Percentiles rank a stretch among this genome's conserved stretches.
Conservation (phyloP, 73 alveolate genomes). For the Effrenium voratum region DNA sequence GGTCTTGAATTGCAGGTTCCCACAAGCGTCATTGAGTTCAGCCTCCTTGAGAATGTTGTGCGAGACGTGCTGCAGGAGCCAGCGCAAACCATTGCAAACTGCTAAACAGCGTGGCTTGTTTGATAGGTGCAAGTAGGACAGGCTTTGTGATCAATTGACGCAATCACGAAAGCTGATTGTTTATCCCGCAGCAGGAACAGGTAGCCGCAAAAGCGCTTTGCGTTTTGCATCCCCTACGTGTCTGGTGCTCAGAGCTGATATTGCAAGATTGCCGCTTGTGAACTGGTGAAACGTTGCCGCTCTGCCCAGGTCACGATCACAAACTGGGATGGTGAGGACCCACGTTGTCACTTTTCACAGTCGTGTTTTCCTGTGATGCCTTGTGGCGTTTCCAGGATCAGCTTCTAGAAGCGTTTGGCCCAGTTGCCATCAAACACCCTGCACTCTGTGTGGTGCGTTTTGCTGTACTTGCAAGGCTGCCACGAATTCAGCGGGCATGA, state of each 20-base stretch:
- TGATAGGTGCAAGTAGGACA: not conserved
- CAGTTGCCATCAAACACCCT: no score
- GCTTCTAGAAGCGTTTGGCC: no score
- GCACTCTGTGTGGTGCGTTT: no score
- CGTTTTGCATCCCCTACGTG: constrained; percentile 82
- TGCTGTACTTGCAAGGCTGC: no score
- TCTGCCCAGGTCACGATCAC: constrained; percentile 43
- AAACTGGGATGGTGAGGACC: constrained; percentile 55
- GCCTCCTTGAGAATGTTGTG: constrained; percentile 77
- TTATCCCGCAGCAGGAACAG: constrained; percentile 36
- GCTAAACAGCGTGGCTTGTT: not conserved
- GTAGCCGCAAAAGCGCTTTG: constrained; percentile 50
- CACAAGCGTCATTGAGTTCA: constrained; percentile 67
- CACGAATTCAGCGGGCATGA: no score
- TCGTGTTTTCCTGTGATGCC: no score
- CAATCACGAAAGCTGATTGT: no score
- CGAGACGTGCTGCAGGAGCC: constrained; percentile 68
- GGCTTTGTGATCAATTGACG: no score
- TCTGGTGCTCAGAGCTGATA: not conserved
- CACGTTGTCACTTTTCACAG: no score
- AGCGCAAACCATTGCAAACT: no score
- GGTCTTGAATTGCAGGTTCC: constrained; percentile 27
- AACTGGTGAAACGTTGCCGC: not conserved
- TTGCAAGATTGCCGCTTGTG: not conserved
- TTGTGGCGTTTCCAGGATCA: no score